These are phyloP conservation scores for Pleurostoma richardsiae DNA, from an alignment of 2,329 filamentous ascomycete genomes.

Conservation along the genomic window DNA sequence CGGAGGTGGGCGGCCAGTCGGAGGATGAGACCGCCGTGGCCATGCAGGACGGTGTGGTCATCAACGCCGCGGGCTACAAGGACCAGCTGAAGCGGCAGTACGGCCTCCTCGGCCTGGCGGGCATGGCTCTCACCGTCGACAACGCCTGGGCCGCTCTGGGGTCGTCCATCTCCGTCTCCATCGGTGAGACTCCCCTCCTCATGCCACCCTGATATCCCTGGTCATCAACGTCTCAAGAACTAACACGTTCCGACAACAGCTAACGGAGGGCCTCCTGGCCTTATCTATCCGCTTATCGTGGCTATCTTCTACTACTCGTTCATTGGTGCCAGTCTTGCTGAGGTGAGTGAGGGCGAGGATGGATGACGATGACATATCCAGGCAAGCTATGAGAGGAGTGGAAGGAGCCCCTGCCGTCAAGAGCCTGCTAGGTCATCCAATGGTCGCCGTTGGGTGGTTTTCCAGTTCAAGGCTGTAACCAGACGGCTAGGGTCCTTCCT, in stretches of 20 bases:
- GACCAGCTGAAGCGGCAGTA: conserved; percentile 62
- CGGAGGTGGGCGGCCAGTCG: conserved; percentile 9
- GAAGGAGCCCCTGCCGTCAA: too few species aligned
- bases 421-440: too few species aligned
- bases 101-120: conserved; percentile 52
- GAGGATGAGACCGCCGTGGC: conserved; percentile 26
- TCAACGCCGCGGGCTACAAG: conserved; percentile 60
- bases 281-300: conserved; percentile 36
- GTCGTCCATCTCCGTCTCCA: conserved; percentile 51
- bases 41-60: conserved; percentile 31
- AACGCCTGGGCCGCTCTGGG: conserved; percentile 62
- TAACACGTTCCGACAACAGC: conserved; percentile 17
- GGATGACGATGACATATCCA: background rate
- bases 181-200: conserved; percentile 25
- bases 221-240: background rate
- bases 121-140: conserved; percentile 56
- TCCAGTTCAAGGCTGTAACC: too few species aligned
- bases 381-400: too few species aligned
- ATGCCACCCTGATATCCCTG: background rate
- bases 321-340: conserved; percentile 33
- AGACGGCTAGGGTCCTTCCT: too few species aligned
- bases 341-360: conserved; percentile 19
- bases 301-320: conserved; percentile 37
- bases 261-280: conserved; percentile 34
- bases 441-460: too few species aligned